Conservation (phyloP, 1,284 basidiomycete genomes). For the Marasmius oreades region DNA sequence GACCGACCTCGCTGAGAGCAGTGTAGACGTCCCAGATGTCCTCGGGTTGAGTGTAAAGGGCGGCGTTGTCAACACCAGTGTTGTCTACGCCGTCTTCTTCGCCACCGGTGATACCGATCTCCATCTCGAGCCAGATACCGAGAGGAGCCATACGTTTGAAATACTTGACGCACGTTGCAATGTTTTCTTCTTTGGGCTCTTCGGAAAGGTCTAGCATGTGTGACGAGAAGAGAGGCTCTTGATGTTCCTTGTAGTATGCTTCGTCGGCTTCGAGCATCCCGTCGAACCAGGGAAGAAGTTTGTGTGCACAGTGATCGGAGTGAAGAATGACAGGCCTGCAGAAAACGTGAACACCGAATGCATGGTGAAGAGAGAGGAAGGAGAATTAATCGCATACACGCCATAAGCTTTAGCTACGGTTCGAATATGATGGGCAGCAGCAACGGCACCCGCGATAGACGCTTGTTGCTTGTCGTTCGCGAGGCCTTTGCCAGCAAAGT, state of each 20-base stretch:
- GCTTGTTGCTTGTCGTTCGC: conserved; percentile 95
- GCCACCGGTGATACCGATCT: conserved; percentile 99
- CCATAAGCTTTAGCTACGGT: conserved; percentile 87
- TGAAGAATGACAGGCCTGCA: conserved; percentile 92
- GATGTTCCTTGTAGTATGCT: conserved; percentile 87
- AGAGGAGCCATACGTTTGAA: conserved; percentile 94
- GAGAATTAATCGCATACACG: conserved; percentile 55
- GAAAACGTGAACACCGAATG: conserved; percentile 3
- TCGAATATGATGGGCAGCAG: conserved; percentile 92
- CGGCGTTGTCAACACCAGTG: conserved; percentile 90
- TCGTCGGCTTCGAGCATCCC: conserved; percentile 98
- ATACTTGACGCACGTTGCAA: conserved; percentile 91
- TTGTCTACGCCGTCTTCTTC: conserved; percentile 99
- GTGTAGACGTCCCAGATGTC: conserved; percentile 93
- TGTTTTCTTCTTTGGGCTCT: conserved; percentile 97
- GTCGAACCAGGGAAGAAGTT: conserved; percentile 99
- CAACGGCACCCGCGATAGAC: conserved; percentile 90
- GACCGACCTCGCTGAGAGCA: conserved; percentile 81
- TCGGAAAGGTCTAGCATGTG: conserved; percentile 99
- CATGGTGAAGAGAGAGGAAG: conserved; percentile 1
- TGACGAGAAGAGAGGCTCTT: conserved; percentile 94
- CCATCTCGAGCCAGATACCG: conserved; percentile 99
- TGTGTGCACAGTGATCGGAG: conserved; percentile 98
- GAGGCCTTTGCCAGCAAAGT: conserved; percentile 96
- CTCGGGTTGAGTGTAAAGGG: conserved; percentile 96